These are phyloP conservation scores for Talaromyces piceae DNA, from an alignment of 2,329 filamentous ascomycete species.

Conservation along the genomic window DNA sequence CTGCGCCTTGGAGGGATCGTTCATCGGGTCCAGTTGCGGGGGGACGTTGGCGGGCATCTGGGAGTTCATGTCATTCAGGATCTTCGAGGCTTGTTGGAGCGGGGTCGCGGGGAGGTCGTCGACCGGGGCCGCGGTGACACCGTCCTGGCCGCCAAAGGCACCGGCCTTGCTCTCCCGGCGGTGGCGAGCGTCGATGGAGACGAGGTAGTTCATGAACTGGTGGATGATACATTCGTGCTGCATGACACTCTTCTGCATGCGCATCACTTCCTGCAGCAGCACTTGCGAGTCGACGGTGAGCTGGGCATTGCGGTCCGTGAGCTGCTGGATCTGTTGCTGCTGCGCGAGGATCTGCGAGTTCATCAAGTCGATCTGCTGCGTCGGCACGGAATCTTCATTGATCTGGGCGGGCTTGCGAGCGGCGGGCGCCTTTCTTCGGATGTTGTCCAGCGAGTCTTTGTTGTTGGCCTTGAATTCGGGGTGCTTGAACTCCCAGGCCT, in stretches of 20 bases:
- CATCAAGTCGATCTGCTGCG: constrained; percentile 81
- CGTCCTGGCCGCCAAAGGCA: constrained; percentile 33
- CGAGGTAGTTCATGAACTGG: constrained; percentile 61
- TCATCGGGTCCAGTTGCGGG: constrained; percentile 58
- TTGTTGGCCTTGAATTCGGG: constrained; percentile 93
- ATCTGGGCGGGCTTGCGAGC: constrained; percentile 64
- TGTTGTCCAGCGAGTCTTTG: constrained; percentile 94
- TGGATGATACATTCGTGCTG: constrained; percentile 66
- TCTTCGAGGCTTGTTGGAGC: constrained; percentile 59
- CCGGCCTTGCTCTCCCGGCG: constrained; percentile 51
- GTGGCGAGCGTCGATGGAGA: constrained; percentile 57
- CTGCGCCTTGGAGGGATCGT: constrained; percentile 50
- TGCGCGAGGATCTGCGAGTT: constrained; percentile 83
- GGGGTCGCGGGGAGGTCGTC: constrained; percentile 62
- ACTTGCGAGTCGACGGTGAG: constrained; percentile 60
- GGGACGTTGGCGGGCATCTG: constrained; percentile 55
- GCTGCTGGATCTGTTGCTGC: constrained; percentile 80
- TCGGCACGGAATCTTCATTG: constrained; percentile 68
- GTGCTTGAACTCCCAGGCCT: constrained; percentile 96
- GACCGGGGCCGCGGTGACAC: constrained; percentile 36
- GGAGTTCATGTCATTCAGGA: constrained; percentile 58
- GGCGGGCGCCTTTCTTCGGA: constrained; percentile 87
- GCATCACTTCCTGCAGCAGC: constrained; percentile 56
- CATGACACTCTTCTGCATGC: constrained; percentile 62
- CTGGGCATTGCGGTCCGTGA: constrained; percentile 79